Base-by-base conservation (phyloP, 108 stramenopile species). In the Schizochytrium sp. region DNA sequence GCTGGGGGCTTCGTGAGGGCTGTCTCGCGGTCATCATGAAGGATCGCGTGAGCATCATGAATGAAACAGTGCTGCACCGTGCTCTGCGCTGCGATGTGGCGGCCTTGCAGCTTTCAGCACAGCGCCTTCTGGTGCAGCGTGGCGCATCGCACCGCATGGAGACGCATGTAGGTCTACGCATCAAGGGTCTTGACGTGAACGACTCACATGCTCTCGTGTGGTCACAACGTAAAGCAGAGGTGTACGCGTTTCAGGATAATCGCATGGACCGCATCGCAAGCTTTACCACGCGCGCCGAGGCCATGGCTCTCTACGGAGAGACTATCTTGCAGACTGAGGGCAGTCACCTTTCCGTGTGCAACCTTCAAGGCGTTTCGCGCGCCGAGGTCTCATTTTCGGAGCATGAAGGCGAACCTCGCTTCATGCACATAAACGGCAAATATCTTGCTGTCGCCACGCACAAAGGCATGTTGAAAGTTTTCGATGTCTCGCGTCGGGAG, bases 371-470 rank as follows among this genome's bases (percentile, higher is more conserved):
- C 29, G 91, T 87, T 8, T 59, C 72, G 60, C 92, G 87, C 89
- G 83, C 58, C 18, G 72, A 53, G 5, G 60, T 92, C 34, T 71
- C 60, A 5, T 93, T 94, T 45, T 89, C 91, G 10, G 94, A 90
- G 28, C 58, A 16, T 0, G 94, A 95, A 44, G 95, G 95, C 4
- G 41, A 48, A 19, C 94, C 94, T 5, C 72, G 90, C 5, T 28
- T 90, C 16, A 72, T 95, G 47, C 91, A 93, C 48, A 58, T 93
- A 25, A 91, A 93, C 58, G 92, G 91, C 25, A 89, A 60, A 16
- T 93, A 89, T 53, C 71, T 94, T n/a, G 94, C 92, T 44, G 91
- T 94, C n/a, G 91, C 91, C 34, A 95, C 94, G 18, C 87, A 90
- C 43, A 57, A 21, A 16, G 93, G 93, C 2, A 34, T 90, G 16